Percentiles rank a stretch among this genome's conserved stretches.
phyloP scores from a whole-genome alignment of 1,284 basidiomycete genomes.

The Cerioporus squamosus region DNA sequence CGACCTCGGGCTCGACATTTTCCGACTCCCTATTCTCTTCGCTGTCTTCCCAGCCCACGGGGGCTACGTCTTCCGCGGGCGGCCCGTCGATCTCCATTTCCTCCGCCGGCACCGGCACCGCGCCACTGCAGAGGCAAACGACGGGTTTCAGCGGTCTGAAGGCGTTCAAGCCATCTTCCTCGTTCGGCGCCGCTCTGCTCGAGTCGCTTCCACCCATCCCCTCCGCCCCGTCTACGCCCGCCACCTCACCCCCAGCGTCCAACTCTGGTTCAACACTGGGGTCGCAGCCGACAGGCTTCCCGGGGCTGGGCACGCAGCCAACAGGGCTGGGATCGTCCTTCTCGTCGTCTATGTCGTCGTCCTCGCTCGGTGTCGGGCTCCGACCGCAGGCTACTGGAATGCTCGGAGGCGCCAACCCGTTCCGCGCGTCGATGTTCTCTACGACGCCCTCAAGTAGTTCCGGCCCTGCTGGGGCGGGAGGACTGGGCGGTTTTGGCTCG shows the following conservation, averaged over 20 bases:
- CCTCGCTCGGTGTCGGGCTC: conserved; percentile 59
- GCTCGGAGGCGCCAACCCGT: conserved; percentile 70
- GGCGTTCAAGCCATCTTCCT: conserved; percentile 90
- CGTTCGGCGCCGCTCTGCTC: conserved; percentile 83
- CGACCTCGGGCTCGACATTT: conserved; percentile 46
- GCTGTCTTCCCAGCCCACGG: conserved; percentile 54
- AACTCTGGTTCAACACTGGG: conserved; percentile 25
- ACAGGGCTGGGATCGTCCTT: conserved; percentile 26
- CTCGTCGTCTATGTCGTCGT: too few relatives aligned
- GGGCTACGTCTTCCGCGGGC: conserved; percentile 41
- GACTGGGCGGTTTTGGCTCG: conserved; percentile 9
- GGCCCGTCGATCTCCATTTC: conserved; percentile 35
- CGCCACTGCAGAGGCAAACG: conserved; percentile 67
- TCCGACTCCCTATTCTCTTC: conserved; percentile 56
- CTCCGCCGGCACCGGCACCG: conserved; percentile 16
- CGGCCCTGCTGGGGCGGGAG: neutral
- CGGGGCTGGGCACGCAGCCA: conserved; percentile 20
- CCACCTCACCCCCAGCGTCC: conserved; percentile 20
- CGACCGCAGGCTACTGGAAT: conserved; percentile 73
- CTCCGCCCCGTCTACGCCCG: conserved; percentile 56
- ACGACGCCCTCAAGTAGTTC: conserved; percentile 16
- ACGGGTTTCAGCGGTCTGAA: conserved; percentile 87
- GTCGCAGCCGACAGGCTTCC: conserved; percentile 40
- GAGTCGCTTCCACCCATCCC: conserved; percentile 79
- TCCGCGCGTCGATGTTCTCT: conserved; percentile 56